Percentiles rank a stretch among this genome's conserved stretches.
phyloP scores from a whole-genome alignment of 1,284 basidiomycete genomes.

The Ustilago curta region DNA sequence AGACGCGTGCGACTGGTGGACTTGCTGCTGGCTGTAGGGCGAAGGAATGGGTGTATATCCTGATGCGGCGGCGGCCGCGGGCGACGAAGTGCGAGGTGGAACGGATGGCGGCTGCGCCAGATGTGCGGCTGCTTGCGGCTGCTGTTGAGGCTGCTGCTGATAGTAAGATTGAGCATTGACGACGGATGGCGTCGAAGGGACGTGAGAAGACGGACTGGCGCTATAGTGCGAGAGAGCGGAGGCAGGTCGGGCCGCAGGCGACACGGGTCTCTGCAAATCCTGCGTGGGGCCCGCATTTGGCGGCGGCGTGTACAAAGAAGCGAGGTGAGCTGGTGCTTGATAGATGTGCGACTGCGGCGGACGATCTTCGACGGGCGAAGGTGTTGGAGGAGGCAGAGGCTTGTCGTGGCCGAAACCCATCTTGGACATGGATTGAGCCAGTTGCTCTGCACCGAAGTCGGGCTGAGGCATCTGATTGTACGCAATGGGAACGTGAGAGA shows the following conservation, averaged over 20 bases:
- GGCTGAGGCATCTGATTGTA: slow-evolving; percentile 39
- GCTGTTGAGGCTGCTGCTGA: slow-evolving; percentile 31
- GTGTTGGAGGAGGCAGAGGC: slow-evolving; percentile 23
- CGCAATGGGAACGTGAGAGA: slow-evolving; percentile 30
- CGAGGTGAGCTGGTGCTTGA: slow-evolving; percentile 43
- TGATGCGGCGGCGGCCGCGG: slow-evolving; percentile 13
- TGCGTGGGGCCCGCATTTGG: slow-evolving; percentile 5
- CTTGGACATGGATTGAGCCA: slow-evolving; percentile 39
- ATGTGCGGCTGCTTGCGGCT: slow-evolving; percentile 17
- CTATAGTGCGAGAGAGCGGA: slow-evolving; percentile 41
- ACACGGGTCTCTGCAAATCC: slow-evolving; percentile 35
- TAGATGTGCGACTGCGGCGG: slow-evolving; percentile 51
- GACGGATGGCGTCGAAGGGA: slow-evolving; percentile 31
- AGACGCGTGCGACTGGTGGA: slow-evolving; percentile 17
- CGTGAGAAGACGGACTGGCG: slow-evolving; percentile 23
- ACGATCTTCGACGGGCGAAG: slow-evolving; percentile 23
- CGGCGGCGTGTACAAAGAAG: slow-evolving; percentile 43
- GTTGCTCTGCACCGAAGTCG: slow-evolving; percentile 40
- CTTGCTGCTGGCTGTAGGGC: slow-evolving; percentile 32
- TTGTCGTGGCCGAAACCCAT: slow-evolving; percentile 47
- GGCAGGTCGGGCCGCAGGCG: slow-evolving; percentile 33
- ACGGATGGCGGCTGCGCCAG: slow-evolving; percentile 26
- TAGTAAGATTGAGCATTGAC: slow-evolving; percentile 53
- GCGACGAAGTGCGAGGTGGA: slow-evolving; percentile 38
- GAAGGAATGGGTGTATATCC: slow-evolving; percentile 39